Conservation (phyloP, 805 yeast species). For the Hagleromyces aurorensis region DNA sequence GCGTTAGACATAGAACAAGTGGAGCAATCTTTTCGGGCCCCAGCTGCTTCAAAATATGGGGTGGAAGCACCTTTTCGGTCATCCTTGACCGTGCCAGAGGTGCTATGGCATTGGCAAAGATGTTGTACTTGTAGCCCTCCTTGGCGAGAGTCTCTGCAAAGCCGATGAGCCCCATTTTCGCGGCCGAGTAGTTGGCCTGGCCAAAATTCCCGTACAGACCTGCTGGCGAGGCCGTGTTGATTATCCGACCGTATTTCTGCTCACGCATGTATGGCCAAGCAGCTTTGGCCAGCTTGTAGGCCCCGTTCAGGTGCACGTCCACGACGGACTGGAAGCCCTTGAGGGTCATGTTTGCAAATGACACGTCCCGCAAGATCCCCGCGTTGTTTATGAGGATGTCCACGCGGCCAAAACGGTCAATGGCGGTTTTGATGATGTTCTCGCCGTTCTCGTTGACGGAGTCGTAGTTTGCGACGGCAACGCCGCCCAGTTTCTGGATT, state of each 20-base stretch:
- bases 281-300: slow-evolving; percentile 73
- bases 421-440: slow-evolving; percentile 76
- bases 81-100: slow-evolving; percentile 93
- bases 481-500: slow-evolving; percentile 63
- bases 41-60: slow-evolving; percentile 69
- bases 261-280: slow-evolving; percentile 88
- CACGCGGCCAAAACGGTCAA: slow-evolving; percentile 78
- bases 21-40: slow-evolving; percentile 91
- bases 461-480: slow-evolving; percentile 90
- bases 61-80: slow-evolving; percentile 88
- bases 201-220: slow-evolving; percentile 97
- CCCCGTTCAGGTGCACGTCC: slow-evolving; percentile 86
- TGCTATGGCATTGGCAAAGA: slow-evolving; percentile 78
- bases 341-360: slow-evolving; percentile 79
- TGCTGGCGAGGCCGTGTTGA: slow-evolving; percentile 96
- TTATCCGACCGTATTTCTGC: slow-evolving; percentile 80
- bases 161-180: slow-evolving; percentile 84
- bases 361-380: slow-evolving; percentile 84
- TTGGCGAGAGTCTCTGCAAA: slow-evolving; percentile 90
- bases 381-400: slow-evolving; percentile 91
- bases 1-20: slow-evolving; percentile 71
- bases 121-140: slow-evolving; percentile 84
- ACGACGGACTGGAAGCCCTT: slow-evolving; percentile 71
- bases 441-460: slow-evolving; percentile 78
- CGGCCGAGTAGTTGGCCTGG: slow-evolving; percentile 91